Evolutionary conservation across 306 rosid genomes (phyloP), one percentile per base, ranked within the genome.

Genomic region (Gastrolobium villosum): DNA sequence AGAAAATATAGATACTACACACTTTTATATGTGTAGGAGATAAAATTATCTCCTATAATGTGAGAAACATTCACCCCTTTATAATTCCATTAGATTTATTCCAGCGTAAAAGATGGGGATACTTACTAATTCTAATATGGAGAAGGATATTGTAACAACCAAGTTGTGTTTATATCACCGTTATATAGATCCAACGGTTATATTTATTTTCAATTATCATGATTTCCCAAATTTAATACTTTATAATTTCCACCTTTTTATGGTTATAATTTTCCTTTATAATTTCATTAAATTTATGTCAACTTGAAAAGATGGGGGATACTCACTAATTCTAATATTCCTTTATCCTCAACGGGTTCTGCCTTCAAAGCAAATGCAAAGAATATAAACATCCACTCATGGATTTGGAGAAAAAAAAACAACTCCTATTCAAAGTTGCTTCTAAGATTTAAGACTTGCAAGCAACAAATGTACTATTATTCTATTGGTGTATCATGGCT

Each of bases 371-470:
- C 75, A 72, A 48, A 54, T 20, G 53, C 9, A 64, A 44, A 65
- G 35, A 55, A 37, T 54, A 13, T 8, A 15, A 40, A 3, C 57
- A 65, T 52, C 70, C 59, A 84, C 77, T 84, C 64, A 83, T 67
- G 61, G 8, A 74, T 74, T 74, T 7, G 43, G 26, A 79, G 81
- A 66, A 78, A 76, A 63, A 74, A 43, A 4, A 30, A 49, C 13
- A 49, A 40, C 48, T 52, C 20, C 10, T 35, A 36, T n/a, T 44
- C 70, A 37, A 73, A 66, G 34, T 83, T 78, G 68, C 62, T 78
- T 6, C 74, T 26, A 64, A 32, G 48, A 76, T 36, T 59, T 10
- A 81, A 74, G 31, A 81, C 88, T 85, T 85, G 79, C 63, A 82
- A 81, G 48, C 81, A 69, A 73, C 61, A 67, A 61, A 77, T 14